A percentile compares a stretch with the other conserved stretches of the same genome.
These are phyloP conservation scores for Ulvella scutata DNA, from an alignment of 139 green algal species.

Conservation along the genomic window DNA sequence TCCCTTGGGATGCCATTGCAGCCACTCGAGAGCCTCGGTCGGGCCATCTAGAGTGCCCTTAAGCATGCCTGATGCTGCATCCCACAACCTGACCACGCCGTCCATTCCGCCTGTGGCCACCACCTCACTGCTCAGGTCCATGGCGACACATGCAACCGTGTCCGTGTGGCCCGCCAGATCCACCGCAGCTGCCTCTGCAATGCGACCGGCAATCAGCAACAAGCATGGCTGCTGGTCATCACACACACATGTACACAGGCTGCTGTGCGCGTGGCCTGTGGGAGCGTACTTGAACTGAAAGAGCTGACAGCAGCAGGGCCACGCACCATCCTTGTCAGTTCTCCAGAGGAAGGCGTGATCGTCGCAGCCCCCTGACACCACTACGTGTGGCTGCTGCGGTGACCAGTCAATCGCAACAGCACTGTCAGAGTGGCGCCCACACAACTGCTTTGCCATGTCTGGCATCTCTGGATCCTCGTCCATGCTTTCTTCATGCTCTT, in stretches of 20 bases:
- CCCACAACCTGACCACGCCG: conserved; percentile 23
- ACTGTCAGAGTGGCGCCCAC: conserved; percentile 20
- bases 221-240: background rate
- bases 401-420: conserved; percentile 65
- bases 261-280: background rate
- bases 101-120: conserved; percentile 80
- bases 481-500: conserved; percentile 29
- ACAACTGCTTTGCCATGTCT: background rate
- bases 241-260: background rate
- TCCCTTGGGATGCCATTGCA: conserved; percentile 84
- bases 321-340: conserved; percentile 12
- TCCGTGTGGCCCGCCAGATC: conserved; percentile 72
- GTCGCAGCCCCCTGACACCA: conserved; percentile 62
- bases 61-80: background rate
- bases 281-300: background rate
- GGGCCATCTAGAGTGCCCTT: conserved; percentile 53
- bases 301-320: background rate
- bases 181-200: conserved; percentile 17
- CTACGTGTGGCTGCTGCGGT: conserved; percentile 30
- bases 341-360: conserved; percentile 60
- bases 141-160: conserved; percentile 58
- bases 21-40: conserved; percentile 65
- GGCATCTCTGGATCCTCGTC: background rate
- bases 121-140: conserved; percentile 47
- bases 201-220: background rate